A percentile compares a stretch with the other conserved stretches of the same genome.
These are phyloP conservation scores for Metrosideros polymorpha DNA, from an alignment of 441 rosid genomes.

Conservation along the genomic window DNA sequence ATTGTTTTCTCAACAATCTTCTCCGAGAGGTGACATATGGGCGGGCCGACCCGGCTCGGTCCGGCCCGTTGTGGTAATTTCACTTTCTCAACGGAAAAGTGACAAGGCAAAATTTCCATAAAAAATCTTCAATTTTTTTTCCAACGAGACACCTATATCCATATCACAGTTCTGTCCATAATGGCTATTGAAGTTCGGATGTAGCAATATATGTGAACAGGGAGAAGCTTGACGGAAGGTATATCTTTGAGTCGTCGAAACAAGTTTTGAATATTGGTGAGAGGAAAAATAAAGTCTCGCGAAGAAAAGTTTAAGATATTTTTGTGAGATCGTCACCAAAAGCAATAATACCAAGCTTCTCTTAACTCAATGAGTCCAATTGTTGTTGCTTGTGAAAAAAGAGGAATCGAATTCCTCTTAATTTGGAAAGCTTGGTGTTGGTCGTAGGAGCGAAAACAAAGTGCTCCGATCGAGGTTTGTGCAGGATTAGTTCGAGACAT, in stretches of 20 bases:
- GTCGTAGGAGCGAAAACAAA: not conserved
- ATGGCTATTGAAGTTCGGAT: no score
- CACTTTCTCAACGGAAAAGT: not conserved
- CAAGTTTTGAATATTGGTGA: not conserved
- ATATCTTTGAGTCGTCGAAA: not conserved
- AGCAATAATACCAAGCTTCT: not conserved
- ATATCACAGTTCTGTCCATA: no score
- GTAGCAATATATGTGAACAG: not conserved
- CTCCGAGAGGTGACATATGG: not conserved
- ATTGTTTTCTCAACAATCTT: not conserved
- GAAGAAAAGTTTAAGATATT: not conserved
- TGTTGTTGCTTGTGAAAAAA: not conserved
- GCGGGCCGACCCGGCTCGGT: not conserved
- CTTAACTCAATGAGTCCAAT: not conserved
- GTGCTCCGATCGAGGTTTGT: not conserved
- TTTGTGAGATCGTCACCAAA: not conserved
- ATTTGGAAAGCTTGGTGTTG: not conserved
- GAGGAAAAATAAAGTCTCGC: not conserved
- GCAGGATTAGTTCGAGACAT: not conserved
- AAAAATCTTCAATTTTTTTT: not conserved
- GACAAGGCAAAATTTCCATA: accelerated
- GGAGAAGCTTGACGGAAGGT: not conserved
- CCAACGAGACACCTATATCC: no score
- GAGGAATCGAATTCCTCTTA: not conserved
- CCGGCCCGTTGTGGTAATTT: not conserved